These are phyloP conservation scores for Clohesyomyces aquaticus DNA, from an alignment of 495 filamentous ascomycete genomes.

Conservation along the genomic window DNA sequence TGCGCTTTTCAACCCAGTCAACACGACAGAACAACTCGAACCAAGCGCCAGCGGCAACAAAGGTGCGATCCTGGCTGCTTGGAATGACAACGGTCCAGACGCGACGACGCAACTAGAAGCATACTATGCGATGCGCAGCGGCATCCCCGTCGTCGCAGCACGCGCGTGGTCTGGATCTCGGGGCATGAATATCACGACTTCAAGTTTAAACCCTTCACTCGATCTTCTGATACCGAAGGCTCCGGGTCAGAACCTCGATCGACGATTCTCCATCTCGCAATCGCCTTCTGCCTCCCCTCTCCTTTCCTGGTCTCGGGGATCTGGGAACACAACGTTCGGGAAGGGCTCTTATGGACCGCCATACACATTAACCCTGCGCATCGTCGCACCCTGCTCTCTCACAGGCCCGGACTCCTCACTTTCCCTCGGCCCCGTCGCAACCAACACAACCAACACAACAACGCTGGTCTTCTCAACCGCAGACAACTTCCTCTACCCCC, in stretches of 20 bases:
- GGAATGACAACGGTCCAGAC: conserved; percentile 62
- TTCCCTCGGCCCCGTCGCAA: conserved; percentile 41
- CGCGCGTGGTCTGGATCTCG: conserved; percentile 53
- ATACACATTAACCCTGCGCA: conserved; percentile 51
- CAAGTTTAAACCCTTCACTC: conserved; percentile 43
- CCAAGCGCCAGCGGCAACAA: conserved; percentile 45
- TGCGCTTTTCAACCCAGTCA: conserved; percentile 53
- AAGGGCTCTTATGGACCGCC: conserved; percentile 59
- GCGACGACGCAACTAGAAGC: conserved; percentile 60
- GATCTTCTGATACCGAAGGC: conserved; percentile 48
- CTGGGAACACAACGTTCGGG: conserved; percentile 40
- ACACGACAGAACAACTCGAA: conserved; percentile 48
- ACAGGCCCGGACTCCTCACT: conserved; percentile 49
- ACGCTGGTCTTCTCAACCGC: conserved; percentile 49
- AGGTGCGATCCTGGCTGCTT: conserved; percentile 59
- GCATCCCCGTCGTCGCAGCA: conserved; percentile 55
- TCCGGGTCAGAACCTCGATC: conserved; percentile 57
- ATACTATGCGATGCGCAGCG: conserved; percentile 58
- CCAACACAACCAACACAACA: conserved; percentile 19
- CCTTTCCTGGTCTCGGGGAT: conserved; percentile 20
- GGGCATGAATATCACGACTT: conserved; percentile 45
- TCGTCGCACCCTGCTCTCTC: conserved; percentile 51
- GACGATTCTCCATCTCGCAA: conserved; percentile 29
- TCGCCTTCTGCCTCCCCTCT: conserved; percentile 5
- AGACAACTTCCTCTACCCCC: conserved; percentile 58